Conservation (phyloP, 163 green algal species). For the Chlamydomonas reinhardtii region DNA sequence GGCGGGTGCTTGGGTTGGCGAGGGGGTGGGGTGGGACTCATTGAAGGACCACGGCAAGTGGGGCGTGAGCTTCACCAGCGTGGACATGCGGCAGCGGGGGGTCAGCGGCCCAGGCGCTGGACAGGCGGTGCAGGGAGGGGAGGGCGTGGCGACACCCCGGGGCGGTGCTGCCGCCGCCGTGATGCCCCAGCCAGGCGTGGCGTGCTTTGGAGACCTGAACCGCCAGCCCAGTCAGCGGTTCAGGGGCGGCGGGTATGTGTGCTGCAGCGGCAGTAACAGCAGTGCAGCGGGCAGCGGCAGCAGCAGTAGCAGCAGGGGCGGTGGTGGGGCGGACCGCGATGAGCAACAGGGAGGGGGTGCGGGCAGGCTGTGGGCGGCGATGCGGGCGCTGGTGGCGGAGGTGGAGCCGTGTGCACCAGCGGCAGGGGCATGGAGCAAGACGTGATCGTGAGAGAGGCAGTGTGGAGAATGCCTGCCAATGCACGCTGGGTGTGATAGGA, state of each 20-base stretch:
- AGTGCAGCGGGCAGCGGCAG: no score
- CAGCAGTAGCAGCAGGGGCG: no score
- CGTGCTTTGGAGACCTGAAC: slow-evolving; percentile 42
- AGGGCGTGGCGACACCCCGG: no score
- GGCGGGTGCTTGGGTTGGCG: no score
- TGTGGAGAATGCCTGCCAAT: no score
- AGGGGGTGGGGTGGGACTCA: slow-evolving; percentile 6
- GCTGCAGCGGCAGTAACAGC: background rate
- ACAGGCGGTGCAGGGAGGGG: background rate
- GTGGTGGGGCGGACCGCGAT: no score
- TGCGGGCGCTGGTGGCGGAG: background rate
- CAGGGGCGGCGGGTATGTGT: slow-evolving; percentile 31
- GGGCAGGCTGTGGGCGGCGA: background rate
- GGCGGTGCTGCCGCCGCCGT: no score
- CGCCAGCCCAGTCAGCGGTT: slow-evolving; percentile 32
- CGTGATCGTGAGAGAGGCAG: no score
- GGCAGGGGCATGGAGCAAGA: no score
- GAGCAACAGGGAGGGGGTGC: background rate
- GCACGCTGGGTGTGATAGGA: no score
- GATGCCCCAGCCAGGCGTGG: background rate
- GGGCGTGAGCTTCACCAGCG: slow-evolving; percentile 22
- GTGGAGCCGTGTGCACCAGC: slow-evolving; percentile 15
- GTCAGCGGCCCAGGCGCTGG: background rate
- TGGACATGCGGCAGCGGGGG: background rate
- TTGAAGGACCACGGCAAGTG: slow-evolving; percentile 47